phyloP scores from a whole-genome alignment of 2,329 filamentous ascomycete species.

The Fusarium sp. region DNA sequence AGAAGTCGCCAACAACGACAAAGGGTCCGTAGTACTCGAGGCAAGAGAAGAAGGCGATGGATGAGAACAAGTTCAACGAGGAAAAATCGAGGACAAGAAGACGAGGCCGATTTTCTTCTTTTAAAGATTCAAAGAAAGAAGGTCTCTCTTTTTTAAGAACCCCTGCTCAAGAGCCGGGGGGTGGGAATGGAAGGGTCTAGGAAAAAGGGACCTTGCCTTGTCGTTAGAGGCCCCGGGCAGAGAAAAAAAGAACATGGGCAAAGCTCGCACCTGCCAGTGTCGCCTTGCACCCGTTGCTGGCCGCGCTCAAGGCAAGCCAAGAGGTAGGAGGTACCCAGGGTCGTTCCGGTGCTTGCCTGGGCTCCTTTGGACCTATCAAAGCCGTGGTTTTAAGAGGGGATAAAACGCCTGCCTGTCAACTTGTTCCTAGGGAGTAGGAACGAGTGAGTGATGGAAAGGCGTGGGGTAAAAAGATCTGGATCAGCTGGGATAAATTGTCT shows the following conservation, averaged over 20 bases:
- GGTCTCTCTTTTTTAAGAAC: constrained; percentile 18
- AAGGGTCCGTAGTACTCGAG: background rate
- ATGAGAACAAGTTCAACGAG: background rate
- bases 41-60: background rate
- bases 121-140: constrained; percentile 17
- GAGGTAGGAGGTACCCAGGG: background rate
- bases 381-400: background rate
- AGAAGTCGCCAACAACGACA: background rate
- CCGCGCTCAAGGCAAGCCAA: background rate
- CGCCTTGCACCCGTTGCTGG: constrained; percentile 30
- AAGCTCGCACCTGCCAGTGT: constrained; percentile 30
- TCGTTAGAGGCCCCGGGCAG: constrained; percentile 19
- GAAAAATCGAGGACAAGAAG: background rate
- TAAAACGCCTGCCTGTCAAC: constrained; percentile 1
- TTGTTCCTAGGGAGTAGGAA: background rate
- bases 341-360: background rate
- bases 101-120: constrained; percentile 3
- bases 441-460: background rate
- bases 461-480: background rate
- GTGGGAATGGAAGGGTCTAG: constrained; percentile 19
- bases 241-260: constrained; percentile 12
- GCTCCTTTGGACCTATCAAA: constrained; percentile 17
- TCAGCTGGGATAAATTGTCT: background rate
- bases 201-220: constrained; percentile 9
- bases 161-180: constrained; percentile 7